Base-by-base conservation (phyloP, 352 stramenopile species). In the Pythium sukuiense region DNA sequence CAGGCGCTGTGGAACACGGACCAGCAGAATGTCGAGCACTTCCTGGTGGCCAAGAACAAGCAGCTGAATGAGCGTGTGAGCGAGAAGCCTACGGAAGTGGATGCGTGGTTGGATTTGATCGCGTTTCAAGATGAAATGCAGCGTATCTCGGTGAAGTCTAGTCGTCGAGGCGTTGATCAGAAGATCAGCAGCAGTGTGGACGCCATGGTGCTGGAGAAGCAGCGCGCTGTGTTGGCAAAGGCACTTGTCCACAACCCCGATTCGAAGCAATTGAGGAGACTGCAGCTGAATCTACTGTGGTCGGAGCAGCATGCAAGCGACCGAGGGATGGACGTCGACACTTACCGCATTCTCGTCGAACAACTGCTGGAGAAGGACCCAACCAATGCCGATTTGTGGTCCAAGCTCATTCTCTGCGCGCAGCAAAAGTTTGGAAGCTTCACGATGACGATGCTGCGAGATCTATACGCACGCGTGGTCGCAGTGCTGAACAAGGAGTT, bases 341-440 rank as follows among this genome's bases (percentile, higher is more conserved):
- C 76, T 13, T 76, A 88, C 48, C 55, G 61, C 1, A 54, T 65
- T 9, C 70, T 83, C 2, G 29, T 96, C 12, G 85, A 94, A 46
- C 33, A 55, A 16, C 58, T 90, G n/a, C 62, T 96, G 2, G 72
- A 72, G 39, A 58, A 59, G 39, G 82, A 93, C 57, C 53, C 66
- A 35, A 78, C 72, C 4, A 89, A 83, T 65, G 62, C 55, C 1
- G 63, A 77, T 7, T 56, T 93, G 29, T 96, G 87, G 87, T 26
- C 76, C 20, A 81, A 81, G 27, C 55, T 92, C 37, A 41, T 96
- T 12, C 57, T 76, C 43, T 71, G 45, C 53, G 69, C 61, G 1
- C 79, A 86, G 29, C 78, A 92, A 59, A 80, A 85, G 16, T 96
- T 94, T 70, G 71, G 79, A 26, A 76, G 56, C 32, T 96, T 96